Base-by-base conservation (phyloP, 306 rosid genomes). In the Gastrolobium villosum region DNA sequence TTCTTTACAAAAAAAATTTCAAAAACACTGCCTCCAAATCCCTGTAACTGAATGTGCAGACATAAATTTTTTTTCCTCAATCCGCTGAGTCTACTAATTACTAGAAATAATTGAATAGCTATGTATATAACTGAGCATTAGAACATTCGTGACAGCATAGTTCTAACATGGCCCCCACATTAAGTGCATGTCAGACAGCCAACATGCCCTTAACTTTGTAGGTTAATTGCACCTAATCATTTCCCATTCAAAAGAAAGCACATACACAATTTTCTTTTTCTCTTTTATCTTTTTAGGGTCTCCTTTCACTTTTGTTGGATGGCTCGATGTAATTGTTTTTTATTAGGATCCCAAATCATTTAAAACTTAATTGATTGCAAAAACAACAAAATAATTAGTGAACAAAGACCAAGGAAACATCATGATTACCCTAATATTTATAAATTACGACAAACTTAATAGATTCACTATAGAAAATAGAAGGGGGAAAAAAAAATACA, bases 141-240 rank as follows among this genome's bases (percentile, higher is more conserved):
- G 62, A 43, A 75, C 45, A 73, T n/a, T 52, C 7, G 37, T 14
- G 61, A 62, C 44, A 75, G 11, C 7, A 55, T 32, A 54, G 50
- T 44, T 46, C 59, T 50, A 66, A 5, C 37, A 37, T 41, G 84
- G 85, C 72, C 11, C 70, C 83, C 67, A 37, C 4, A 36, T 48
- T 54, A 48, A 77, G 86, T 81, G 97, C 91, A 90, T 87, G 97
- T 93, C 97, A 80, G 96, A 89, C 92, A 90, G 65, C 79, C 81
- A 85, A 86, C 83, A 76, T 88, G 84, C 79, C 76, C 71, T 59
- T 69, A 89, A 75, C 69, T 78, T 80, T 78, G 77, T 72, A 72
- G 86, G 87, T 80, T 83, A 78, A 72, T 81, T 79, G 83, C 75
- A 84, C 37, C 76, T 79, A 90, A 90, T 88, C 76, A 92, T 87